Percentiles rank a stretch among this genome's conserved stretches.
phyloP scores from a whole-genome alignment of 352 stramenopile genomes.

The Thalassiosira hispida region DNA sequence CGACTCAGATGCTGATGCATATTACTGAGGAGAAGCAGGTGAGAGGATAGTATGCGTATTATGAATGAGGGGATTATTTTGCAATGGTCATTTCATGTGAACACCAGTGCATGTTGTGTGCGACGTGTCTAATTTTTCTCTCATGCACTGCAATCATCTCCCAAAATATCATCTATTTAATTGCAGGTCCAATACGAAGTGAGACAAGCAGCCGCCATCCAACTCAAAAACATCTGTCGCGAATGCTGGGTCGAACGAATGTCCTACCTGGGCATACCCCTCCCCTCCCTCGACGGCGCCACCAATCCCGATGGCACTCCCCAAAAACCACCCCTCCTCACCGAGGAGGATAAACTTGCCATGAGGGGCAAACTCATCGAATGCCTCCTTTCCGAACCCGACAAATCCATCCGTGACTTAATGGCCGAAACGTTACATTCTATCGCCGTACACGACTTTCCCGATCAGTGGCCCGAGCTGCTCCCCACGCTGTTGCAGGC shows the following conservation, averaged over 20 bases:
- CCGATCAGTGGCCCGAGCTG: constrained; percentile 92
- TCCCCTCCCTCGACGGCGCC: constrained; percentile 81
- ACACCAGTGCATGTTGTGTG: background rate
- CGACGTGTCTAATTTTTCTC: too few species aligned
- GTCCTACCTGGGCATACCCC: constrained; percentile 83
- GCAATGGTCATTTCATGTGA: background rate
- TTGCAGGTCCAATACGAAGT: constrained; percentile 86
- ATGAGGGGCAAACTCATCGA: constrained; percentile 78
- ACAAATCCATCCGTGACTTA: constrained; percentile 90
- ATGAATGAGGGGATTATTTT: too few species aligned
- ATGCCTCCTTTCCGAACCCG: constrained; percentile 88
- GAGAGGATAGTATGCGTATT: constrained; percentile 8
- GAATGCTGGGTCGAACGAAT: constrained; percentile 93
- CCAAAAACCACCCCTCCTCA: constrained; percentile 73
- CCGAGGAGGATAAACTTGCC: constrained; percentile 69
- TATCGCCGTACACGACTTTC: constrained; percentile 95
- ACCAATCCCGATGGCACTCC: constrained; percentile 86
- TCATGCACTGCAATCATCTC: too few species aligned
- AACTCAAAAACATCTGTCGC: constrained; percentile 95
- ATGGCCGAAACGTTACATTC: constrained; percentile 94
- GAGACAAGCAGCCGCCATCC: constrained; percentile 92
- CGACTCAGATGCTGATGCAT: constrained; percentile 73
- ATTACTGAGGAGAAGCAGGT: constrained; percentile 82
- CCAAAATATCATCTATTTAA: too few species aligned
- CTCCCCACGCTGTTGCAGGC: constrained; percentile 86